phyloP scores from a whole-genome alignment of 495 filamentous ascomycete genomes.

The Letharia lupina region DNA sequence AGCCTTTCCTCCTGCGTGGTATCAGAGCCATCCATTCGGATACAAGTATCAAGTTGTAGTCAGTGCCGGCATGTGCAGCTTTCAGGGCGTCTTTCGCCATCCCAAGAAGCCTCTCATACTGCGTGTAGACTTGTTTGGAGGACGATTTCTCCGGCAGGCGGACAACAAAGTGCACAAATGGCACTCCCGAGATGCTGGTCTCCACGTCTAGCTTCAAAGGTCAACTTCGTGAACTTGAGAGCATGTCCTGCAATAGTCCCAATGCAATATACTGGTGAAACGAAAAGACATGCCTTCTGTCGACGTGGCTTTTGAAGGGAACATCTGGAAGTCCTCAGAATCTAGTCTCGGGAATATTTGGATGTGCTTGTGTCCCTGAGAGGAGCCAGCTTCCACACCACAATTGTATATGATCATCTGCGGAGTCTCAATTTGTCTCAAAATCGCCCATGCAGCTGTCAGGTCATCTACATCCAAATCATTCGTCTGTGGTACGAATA shows the following conservation, averaged over 20 bases:
- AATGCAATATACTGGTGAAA: background rate
- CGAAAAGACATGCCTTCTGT: constrained; percentile 2
- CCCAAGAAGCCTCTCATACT: constrained; percentile 15
- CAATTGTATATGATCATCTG: constrained; percentile 28
- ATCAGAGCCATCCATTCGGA: constrained; percentile 23
- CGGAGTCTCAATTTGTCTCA: constrained; percentile 16
- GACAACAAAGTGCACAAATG: constrained; percentile 22
- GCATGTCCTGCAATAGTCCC: no score
- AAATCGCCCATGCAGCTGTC: constrained; percentile 26
- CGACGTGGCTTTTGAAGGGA: constrained; percentile 10
- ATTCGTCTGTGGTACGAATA: constrained; percentile 26
- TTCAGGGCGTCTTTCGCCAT: constrained; percentile 14
- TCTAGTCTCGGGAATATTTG: constrained; percentile 24
- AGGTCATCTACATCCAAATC: constrained; percentile 28
- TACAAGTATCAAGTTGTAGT: constrained; percentile 23
- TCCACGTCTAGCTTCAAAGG: constrained; percentile 4
- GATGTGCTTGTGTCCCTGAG: constrained; percentile 28
- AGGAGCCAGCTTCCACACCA: constrained; percentile 26
- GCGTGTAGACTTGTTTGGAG: constrained; percentile 5
- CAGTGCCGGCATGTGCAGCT: constrained; percentile 13
- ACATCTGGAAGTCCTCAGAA: constrained; percentile 12
- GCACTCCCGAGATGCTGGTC: constrained; percentile 12
- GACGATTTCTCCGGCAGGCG: constrained; percentile 6
- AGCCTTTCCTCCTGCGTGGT: constrained; percentile 16
- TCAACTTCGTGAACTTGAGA: background rate